Conservation (phyloP, 768 basidiomycete species). For the Suillus lakei region DNA sequence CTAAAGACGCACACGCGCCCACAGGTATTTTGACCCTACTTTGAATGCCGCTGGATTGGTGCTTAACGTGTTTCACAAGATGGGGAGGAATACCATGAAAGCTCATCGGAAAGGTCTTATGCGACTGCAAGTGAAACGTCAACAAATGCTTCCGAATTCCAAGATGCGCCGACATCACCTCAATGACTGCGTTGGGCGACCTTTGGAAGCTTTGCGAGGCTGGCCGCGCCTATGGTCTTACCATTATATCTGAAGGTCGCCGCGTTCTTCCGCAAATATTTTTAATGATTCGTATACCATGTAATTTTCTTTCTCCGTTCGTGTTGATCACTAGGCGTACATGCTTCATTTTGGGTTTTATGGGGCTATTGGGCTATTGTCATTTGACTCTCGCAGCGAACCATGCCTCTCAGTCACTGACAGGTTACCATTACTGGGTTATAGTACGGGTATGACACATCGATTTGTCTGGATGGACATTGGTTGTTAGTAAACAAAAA, state of each 20-base stretch:
- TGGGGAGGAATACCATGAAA: constrained; percentile 12
- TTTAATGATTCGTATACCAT: constrained; percentile 29
- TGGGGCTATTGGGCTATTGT: not conserved
- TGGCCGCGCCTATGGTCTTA: constrained; percentile 44
- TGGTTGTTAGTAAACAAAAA: not conserved
- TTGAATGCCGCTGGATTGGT: not conserved
- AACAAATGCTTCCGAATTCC: constrained; percentile 14
- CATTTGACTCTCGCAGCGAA: not conserved
- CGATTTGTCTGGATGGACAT: not conserved
- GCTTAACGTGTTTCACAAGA: constrained; percentile 14
- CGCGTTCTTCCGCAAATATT: constrained; percentile 49
- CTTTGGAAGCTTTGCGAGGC: constrained; percentile 48
- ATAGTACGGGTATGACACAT: constrained; percentile 3
- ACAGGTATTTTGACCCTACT: constrained; percentile 3
- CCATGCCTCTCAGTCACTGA: not conserved
- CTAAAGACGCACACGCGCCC: not conserved
- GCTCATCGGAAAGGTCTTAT: constrained; percentile 7
- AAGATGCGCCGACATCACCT: constrained; percentile 21
- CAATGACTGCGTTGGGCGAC: constrained; percentile 58
- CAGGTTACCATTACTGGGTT: not conserved
- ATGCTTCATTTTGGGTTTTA: constrained; percentile 13
- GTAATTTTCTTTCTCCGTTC: constrained; percentile 26
- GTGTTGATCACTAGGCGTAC: constrained; percentile 24
- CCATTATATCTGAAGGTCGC: constrained; percentile 53
- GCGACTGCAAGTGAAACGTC: constrained; percentile 12